Conservation (phyloP, 345 rosid species). For the Gossypium raimondii region DNA sequence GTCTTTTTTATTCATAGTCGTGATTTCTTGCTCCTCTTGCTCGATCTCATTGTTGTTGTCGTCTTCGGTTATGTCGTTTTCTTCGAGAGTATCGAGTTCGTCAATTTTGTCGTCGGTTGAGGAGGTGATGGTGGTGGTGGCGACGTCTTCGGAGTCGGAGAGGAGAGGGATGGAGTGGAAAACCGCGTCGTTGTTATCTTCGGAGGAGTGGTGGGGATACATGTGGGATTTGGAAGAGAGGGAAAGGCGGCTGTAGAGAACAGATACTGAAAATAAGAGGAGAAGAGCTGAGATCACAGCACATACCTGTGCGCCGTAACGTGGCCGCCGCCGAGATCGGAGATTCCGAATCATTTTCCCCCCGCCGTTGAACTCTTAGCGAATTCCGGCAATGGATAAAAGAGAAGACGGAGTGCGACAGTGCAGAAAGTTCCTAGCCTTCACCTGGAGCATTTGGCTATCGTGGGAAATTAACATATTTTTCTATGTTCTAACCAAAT, state of each 20-base stretch:
- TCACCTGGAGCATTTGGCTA: not conserved
- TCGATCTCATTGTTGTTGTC: constrained; percentile 29
- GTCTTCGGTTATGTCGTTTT: constrained; percentile 24
- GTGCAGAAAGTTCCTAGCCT: not conserved
- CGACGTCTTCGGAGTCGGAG: constrained; percentile 42
- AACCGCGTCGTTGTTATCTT: constrained; percentile 23
- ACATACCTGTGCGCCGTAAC: constrained; percentile 68
- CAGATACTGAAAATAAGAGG: constrained; percentile 78
- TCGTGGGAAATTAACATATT: not conserved
- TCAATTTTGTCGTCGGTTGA: constrained; percentile 59
- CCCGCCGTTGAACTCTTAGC: not conserved
- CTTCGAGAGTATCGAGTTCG: constrained; percentile 73
- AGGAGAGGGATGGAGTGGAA: constrained; percentile 38
- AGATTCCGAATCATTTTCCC: constrained; percentile 37
- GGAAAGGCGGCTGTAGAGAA: constrained; percentile 82
- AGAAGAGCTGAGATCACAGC: constrained; percentile 69
- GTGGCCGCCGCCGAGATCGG: constrained; percentile 77
- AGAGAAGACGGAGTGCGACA: not conserved
- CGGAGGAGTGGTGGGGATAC: constrained; percentile 18
- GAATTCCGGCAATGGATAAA: not conserved
- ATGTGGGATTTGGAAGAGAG: constrained; percentile 35
- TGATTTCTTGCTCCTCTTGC: constrained; percentile 29
- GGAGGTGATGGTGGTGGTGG: constrained; percentile 10
- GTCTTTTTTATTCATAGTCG: constrained; percentile 18
- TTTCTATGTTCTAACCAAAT: not conserved